Evolutionary conservation across 345 rosid genomes (phyloP).

Genomic region (Melaleuca alternifolia): DNA sequence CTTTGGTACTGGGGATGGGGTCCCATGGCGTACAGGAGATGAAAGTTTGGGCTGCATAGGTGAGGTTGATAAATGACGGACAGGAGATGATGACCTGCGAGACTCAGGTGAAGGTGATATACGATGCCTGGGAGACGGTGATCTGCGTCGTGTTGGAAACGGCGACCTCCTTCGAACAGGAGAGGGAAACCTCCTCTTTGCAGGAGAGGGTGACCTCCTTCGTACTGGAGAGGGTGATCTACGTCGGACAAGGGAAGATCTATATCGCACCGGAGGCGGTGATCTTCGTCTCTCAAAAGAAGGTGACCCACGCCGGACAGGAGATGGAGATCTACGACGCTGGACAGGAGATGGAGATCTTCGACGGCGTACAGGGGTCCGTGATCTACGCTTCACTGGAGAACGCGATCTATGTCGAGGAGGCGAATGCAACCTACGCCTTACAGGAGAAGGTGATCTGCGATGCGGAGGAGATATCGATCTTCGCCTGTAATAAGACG

Average conservation of each 20-base stretch:
- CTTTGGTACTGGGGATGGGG: slow-evolving; percentile 14
- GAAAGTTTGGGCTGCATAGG: slow-evolving; percentile 21
- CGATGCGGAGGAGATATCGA: slow-evolving; percentile 21
- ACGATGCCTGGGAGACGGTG: slow-evolving; percentile 6
- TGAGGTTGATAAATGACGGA: slow-evolving; percentile 7
- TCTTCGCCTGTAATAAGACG: slow-evolving; percentile 10
- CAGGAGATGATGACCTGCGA: slow-evolving; percentile 26
- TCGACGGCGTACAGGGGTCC: slow-evolving; percentile 3
- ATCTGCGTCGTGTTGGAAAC: slow-evolving; percentile 7
- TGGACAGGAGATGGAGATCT: slow-evolving; percentile 15
- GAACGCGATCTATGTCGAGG: slow-evolving; percentile 34
- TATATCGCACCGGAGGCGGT: slow-evolving; percentile 26
- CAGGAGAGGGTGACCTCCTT: slow-evolving; percentile 30
- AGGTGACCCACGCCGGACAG: slow-evolving; percentile 16
- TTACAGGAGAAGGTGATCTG: slow-evolving; percentile 29
- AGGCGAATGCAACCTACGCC: slow-evolving; percentile 26
- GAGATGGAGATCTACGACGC: slow-evolving; percentile 34
- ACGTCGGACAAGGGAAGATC: slow-evolving; percentile 21
- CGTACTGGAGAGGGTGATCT: slow-evolving; percentile 23
- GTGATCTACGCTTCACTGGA: neutral
- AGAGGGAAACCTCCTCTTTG: slow-evolving; percentile 26
- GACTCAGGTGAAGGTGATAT: slow-evolving; percentile 16
- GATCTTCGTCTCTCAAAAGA: slow-evolving; percentile 25
- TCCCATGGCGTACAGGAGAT: slow-evolving; percentile 21
- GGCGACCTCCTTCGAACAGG: slow-evolving; percentile 5